Conservation (phyloP, 1,284 basidiomycete genomes). For the Kwoniella shivajii region DNA sequence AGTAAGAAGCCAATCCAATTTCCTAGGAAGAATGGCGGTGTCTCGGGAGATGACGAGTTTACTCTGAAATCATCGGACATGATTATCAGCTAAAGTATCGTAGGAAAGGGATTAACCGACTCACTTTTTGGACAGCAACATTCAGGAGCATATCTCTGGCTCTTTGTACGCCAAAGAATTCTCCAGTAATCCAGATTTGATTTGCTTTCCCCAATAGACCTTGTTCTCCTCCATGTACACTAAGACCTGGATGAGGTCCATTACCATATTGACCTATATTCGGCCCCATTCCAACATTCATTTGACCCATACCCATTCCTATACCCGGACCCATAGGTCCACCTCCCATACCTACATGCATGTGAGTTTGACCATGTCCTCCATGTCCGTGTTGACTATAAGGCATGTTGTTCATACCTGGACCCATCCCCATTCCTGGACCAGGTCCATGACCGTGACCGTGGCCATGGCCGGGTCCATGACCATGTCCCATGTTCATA, state of each 20-base stretch:
- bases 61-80: slow-evolving; percentile 60
- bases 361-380: slow-evolving; percentile 32
- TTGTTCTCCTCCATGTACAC: slow-evolving; percentile 57
- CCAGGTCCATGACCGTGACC: slow-evolving; percentile 21
- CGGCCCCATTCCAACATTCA: slow-evolving; percentile 21
- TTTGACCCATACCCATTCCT: slow-evolving; percentile 42
- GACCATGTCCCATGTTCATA: slow-evolving; percentile 14
- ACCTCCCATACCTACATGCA: slow-evolving; percentile 44
- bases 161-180: slow-evolving; percentile 93
- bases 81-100: slow-evolving; percentile 1
- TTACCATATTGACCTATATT: slow-evolving; percentile 38
- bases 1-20: slow-evolving; percentile 96
- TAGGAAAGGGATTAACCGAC: background rate
- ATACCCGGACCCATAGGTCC: slow-evolving; percentile 34
- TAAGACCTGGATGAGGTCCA: slow-evolving; percentile 44
- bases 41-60: slow-evolving; percentile 90
- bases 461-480: slow-evolving; percentile 10
- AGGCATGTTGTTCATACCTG: slow-evolving; percentile 16
- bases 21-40: slow-evolving; percentile 90
- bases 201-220: slow-evolving; percentile 58
- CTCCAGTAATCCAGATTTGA: slow-evolving; percentile 93
- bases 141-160: slow-evolving; percentile 94
- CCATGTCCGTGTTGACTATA: slow-evolving; percentile 10
- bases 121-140: slow-evolving; percentile 79
- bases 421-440: background rate